These are phyloP conservation scores for Sporopachydermia lactativora DNA, from an alignment of 805 yeast species.

Conservation along the genomic window DNA sequence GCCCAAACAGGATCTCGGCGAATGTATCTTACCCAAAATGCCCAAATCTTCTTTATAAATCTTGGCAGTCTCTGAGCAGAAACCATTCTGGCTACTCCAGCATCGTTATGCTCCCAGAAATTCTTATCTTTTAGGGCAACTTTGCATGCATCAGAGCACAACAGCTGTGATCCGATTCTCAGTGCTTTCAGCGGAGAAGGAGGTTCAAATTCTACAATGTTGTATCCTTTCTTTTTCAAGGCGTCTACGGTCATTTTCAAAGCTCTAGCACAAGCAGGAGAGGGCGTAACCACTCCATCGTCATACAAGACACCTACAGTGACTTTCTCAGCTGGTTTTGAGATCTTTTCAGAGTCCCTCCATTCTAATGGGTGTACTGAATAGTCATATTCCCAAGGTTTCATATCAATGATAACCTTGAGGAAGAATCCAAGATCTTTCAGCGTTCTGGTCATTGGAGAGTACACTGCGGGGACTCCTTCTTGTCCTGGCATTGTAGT, in stretches of 20 bases:
- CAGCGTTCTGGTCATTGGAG: conserved; percentile 33
- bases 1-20: conserved; percentile 24
- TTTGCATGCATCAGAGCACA: conserved; percentile 21
- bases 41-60: conserved; percentile 20
- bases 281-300: conserved; percentile 36
- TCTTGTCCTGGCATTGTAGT: conserved; percentile 32
- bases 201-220: conserved; percentile 28
- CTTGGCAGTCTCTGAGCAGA: conserved; percentile 20
- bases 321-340: conserved; percentile 21
- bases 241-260: conserved; percentile 25
- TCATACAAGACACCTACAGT: conserved; percentile 33
- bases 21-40: conserved; percentile 20
- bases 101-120: conserved; percentile 22
- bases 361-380: conserved; percentile 34
- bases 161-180: conserved; percentile 35
- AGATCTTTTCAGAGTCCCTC: conserved; percentile 24
- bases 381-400: conserved; percentile 46
- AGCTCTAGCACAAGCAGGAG: conserved; percentile 32
- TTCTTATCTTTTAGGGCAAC: conserved; percentile 13
- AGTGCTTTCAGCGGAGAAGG: conserved; percentile 43
- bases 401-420: conserved; percentile 28
- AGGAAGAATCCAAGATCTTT: conserved; percentile 36
- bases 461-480: conserved; percentile 29
- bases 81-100: conserved; percentile 21
- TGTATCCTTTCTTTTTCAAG: conserved; percentile 30